Evolutionary conservation across 805 yeast genomes (phyloP).

Genomic region (Pichia rugopelliculosa): DNA sequence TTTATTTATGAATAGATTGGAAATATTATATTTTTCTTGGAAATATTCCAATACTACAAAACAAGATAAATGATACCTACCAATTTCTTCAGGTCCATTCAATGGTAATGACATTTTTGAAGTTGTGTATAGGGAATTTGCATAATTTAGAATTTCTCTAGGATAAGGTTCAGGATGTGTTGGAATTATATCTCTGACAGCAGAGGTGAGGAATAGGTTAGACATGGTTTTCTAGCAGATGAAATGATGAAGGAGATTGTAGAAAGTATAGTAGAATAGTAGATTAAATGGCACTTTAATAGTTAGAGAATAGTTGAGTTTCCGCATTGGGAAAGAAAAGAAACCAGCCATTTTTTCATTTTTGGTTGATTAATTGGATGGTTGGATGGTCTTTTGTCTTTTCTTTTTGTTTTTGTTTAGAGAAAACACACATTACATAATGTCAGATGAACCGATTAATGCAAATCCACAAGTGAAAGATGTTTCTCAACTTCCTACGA

Average conservation of each 20-base stretch:
- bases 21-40: constrained; percentile 35
- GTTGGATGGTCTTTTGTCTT: too few relatives aligned
- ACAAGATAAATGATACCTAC: constrained; percentile 64
- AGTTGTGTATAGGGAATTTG: constrained; percentile 43
- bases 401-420: neutral
- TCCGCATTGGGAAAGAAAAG: constrained; percentile 1
- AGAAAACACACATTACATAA: neutral
- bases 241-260: too few relatives aligned
- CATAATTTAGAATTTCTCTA: constrained; percentile 31
- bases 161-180: constrained; percentile 40
- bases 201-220: constrained; percentile 26
- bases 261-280: too few relatives aligned
- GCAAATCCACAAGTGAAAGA: constrained; percentile 88
- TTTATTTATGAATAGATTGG: constrained; percentile 41
- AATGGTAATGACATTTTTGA: constrained; percentile 42
- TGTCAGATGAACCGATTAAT: constrained; percentile 58
- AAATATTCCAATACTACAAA: constrained; percentile 49
- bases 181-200: constrained; percentile 45
- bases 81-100: constrained; percentile 50
- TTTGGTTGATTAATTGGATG: too few relatives aligned
- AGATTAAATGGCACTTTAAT: too few relatives aligned
- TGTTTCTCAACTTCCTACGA: constrained; percentile 65
- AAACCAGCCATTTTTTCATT: constrained; percentile 8
- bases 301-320: neutral
- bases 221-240: too few relatives aligned